Evolutionary conservation across 2,329 filamentous ascomycete species (phyloP), one percentile per base, ranked within the genome.

Genomic region (Neonectria magnoliae): DNA sequence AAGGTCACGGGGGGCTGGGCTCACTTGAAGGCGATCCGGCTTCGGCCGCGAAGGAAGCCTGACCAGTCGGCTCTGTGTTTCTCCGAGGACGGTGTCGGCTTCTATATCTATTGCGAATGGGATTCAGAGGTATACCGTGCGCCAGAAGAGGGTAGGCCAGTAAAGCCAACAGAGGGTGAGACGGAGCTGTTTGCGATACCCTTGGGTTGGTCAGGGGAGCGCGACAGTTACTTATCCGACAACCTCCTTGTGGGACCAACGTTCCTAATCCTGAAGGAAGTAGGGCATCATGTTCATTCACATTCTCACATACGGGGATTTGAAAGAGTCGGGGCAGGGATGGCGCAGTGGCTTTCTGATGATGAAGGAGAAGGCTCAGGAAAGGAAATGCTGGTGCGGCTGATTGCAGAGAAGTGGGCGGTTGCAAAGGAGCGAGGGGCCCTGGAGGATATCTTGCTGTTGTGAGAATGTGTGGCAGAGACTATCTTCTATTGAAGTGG

Each of bases 1-100:
- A 52, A 52, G 20, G 48, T 52, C 13, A 52, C 27, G 13, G 50
- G 29, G 20, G 50, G 50, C n/a, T 52, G 50, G 50, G 20, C 36
- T 13, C 20, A 36, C 16, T 16, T 52, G 20, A 20, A 6, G 5
- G 50, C 14, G n/a, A 27, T 36, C 10, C 31, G 31, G 22, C 29
- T 52, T 13, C 50, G 50, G 31, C 50, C 29, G n/a, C 33, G 13
- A 25, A 7, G 25, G 16, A n/a, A 29, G 14, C 25, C 13, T 4
- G 11, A 9, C 5, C 13, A 29, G n/a, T 16, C 25, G 7, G 14
- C 25, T 29, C 22, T 48, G 4, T 48, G 6, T 5, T 18, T 48
- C 25, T 29, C 6, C 16, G 45, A 48, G 27, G 45, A n/a, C 14
- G 22, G 25, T 8, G 6, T n/a, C 14, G 14, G 6, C 3, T 48